Percentiles rank a stretch among this genome's conserved stretches.
Evolutionary conservation across 2,329 filamentous ascomycete genomes (phyloP).

Genomic region (Phoma sp.): DNA sequence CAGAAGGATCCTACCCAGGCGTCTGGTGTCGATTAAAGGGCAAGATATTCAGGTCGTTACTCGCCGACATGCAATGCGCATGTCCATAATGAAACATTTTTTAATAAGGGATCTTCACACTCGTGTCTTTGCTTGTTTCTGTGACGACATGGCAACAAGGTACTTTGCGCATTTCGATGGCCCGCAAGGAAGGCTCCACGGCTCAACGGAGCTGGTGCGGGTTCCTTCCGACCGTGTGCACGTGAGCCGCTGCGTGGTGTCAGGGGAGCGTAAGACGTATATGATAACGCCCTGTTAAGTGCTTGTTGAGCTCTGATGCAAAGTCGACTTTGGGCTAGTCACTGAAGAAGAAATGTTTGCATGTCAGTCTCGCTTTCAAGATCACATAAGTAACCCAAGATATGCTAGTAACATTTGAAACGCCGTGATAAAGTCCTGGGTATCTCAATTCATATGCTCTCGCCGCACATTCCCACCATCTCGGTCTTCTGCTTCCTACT

Average conservation of each 20-base stretch:
- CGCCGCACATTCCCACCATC: neutral
- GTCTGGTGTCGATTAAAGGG: conserved; percentile 6
- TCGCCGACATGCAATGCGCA: neutral
- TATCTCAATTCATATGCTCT: neutral
- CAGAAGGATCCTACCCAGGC: conserved; percentile 5
- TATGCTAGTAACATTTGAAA: neutral
- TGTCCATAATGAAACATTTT: neutral
- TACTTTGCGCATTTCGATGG: neutral
- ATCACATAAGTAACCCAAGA: neutral
- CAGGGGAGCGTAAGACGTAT: neutral
- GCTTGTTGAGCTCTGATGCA: too few relatives aligned
- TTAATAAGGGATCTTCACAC: neutral
- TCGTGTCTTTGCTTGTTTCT: neutral
- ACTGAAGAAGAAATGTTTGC: neutral
- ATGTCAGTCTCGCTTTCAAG: neutral
- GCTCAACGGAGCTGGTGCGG: conserved; percentile 2
- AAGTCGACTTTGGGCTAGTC: too few relatives aligned
- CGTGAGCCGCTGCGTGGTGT: neutral
- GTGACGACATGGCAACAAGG: neutral
- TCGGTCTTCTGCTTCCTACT: neutral
- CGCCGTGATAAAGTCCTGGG: neutral
- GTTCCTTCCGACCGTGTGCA: neutral
- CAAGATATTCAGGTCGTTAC: neutral
- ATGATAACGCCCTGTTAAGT: too few relatives aligned
- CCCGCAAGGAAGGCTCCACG: neutral